phyloP scores from a whole-genome alignment of 2,329 filamentous ascomycete species.

The Ascosphaera apis region DNA sequence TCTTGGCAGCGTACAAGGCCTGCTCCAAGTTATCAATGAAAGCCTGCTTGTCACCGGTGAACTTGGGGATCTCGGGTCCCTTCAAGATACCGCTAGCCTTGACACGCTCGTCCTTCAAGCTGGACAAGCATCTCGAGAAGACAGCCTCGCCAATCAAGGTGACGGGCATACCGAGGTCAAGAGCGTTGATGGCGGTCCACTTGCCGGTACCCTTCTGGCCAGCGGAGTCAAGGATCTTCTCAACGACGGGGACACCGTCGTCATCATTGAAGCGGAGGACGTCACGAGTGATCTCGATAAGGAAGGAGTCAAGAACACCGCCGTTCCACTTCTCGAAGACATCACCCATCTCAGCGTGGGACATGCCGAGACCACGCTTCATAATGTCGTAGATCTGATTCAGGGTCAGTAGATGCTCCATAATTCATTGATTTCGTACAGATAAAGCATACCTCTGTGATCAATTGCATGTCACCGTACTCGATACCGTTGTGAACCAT shows the following conservation, averaged over 20 bases:
- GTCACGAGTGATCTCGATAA: slow-evolving; percentile 96
- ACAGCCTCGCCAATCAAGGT: slow-evolving; percentile 95
- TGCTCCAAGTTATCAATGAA: slow-evolving; percentile 97
- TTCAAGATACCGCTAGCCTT: slow-evolving; percentile 58
- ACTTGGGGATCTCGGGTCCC: slow-evolving; percentile 48
- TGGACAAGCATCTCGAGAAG: slow-evolving; percentile 79
- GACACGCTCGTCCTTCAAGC: slow-evolving; percentile 78
- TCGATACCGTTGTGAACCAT: slow-evolving; percentile 99
- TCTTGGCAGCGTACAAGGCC: slow-evolving; percentile 97
- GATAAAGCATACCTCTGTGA: slow-evolving; percentile 56
- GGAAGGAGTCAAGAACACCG: slow-evolving; percentile 94
- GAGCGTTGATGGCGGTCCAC: slow-evolving; percentile 98
- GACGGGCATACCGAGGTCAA: slow-evolving; percentile 96
- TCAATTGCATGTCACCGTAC: slow-evolving; percentile 99
- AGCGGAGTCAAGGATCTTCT: slow-evolving; percentile 97
- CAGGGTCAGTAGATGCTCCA: slow-evolving; percentile 5
- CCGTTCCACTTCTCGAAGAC: slow-evolving; percentile 94
- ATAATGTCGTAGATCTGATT: slow-evolving; percentile 91
- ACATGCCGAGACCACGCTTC: slow-evolving; percentile 85
- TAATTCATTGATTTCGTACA: not conserved
- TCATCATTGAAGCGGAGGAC: slow-evolving; percentile 98
- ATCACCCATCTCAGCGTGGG: slow-evolving; percentile 86
- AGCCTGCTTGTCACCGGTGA: slow-evolving; percentile 73
- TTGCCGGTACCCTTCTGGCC: slow-evolving; percentile 99
- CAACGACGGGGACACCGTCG: slow-evolving; percentile 69